Evolutionary conservation across 257 asterid species (phyloP), one percentile per base, ranked within the genome.

Genomic region (Capsicum chinense): DNA sequence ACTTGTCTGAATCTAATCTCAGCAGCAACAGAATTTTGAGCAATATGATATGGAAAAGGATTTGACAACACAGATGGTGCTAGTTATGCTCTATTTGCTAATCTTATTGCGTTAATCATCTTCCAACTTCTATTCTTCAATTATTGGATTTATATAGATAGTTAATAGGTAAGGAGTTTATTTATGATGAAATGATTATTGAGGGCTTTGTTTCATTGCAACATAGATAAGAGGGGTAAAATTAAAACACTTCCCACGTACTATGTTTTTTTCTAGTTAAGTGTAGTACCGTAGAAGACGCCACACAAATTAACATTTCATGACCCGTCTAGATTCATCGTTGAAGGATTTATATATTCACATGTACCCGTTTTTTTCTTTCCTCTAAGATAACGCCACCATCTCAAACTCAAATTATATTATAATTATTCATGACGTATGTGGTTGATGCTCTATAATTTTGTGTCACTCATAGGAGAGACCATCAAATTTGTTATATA

Each of bases 1-100:
- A 73, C 39, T 73, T 73, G 59, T 19, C 80, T 37, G 59, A 76
- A 76, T 76, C 63, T 76, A n/a, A 76, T 52, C 13, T 52, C 50
- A 67, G 1, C 21, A 1, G 3, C 17, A 15, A 5, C 26, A 39
- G 15, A 69, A 69, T 52, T 52, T 26, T 63, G 47, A 76, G 64
- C 64, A 54, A 76, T 54, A 26, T 15, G 81, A 15, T 54, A 76
- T 12, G 58, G 39, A 58, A 71, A n/a, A 2, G 58, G 79, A 47
- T 47, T 71, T 44, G 81, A 52, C 26, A 76, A 26, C 4, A 76
- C 48, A 52, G 26, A 26, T 0, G 62, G 26, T 54, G 81, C 48
- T 76, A 39, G 5, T 52, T 76, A 63, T 52, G 63, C 26, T 76
- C 26, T 54, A n/a, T 26, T 76, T 12, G 81, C 26, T 52, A 52